Percentiles rank a stretch among this genome's conserved stretches.
Conservation (phyloP, 208 protist genomes). For the Strigomonas culicis region DNA sequence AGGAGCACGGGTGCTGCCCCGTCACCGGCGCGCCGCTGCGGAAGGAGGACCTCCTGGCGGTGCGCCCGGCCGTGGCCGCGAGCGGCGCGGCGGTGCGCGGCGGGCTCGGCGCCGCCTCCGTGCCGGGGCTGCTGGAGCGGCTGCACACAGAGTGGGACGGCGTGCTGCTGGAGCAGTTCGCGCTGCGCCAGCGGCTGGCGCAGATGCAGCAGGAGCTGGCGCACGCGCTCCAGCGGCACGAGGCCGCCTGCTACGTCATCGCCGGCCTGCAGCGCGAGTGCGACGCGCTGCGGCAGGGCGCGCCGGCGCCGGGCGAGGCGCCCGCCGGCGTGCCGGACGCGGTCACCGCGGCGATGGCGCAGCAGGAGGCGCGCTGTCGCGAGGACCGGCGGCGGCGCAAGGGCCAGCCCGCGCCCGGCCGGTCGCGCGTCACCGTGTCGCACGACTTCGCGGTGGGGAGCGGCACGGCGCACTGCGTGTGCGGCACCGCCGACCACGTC, state of each 20-base stretch:
- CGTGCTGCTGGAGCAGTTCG: constrained; percentile 97
- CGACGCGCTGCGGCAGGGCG: constrained; percentile 24
- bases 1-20: constrained; percentile 92
- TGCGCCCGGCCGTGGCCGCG: constrained; percentile 42
- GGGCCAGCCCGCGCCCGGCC: constrained; percentile 10
- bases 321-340: constrained; percentile 23
- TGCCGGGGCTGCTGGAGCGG: constrained; percentile 92
- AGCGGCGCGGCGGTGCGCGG: constrained; percentile 15
- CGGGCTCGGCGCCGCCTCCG: constrained; percentile 44
- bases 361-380: constrained; percentile 27
- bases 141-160: constrained; percentile 99
- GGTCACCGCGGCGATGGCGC: constrained; percentile 31
- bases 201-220: constrained; percentile 94
- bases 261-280: constrained; percentile 90
- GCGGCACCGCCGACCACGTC: constrained; percentile 8
- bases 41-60: constrained; percentile 86
- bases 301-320: neutral
- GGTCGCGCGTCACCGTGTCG: constrained; percentile 11
- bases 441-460: constrained; percentile 1
- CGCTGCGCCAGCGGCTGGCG: constrained; percentile 92
- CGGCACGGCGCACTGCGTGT: neutral
- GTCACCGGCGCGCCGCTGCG: constrained; percentile 87
- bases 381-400: constrained; percentile 36
- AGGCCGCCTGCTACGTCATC: constrained; percentile 98
- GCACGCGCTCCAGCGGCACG: constrained; percentile 98